These are phyloP conservation scores for Russula lepida DNA, from an alignment of 768 basidiomycete species.

Conservation along the genomic window DNA sequence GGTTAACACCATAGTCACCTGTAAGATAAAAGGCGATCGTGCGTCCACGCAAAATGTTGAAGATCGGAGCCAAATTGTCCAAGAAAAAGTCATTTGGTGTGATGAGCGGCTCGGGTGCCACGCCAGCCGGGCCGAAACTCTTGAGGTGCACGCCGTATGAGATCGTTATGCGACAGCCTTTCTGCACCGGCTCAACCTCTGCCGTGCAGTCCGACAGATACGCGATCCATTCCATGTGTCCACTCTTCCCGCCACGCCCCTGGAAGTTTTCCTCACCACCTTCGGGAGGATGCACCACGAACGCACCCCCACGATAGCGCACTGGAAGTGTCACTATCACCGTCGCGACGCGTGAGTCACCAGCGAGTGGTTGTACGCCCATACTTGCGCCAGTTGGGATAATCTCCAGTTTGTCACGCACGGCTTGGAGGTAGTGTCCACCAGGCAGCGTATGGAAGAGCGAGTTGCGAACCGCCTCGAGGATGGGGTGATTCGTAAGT, in stretches of 20 bases:
- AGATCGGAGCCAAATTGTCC: slow-evolving; percentile 59
- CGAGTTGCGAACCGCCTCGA: slow-evolving; percentile 62
- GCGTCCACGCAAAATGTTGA: slow-evolving; percentile 63
- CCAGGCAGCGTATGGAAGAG: slow-evolving; percentile 64
- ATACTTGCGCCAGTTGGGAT: slow-evolving; percentile 52
- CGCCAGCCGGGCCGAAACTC: slow-evolving; percentile 49
- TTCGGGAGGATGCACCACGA: slow-evolving; percentile 49
- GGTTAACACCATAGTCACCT: slow-evolving; percentile 61
- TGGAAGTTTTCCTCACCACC: slow-evolving; percentile 54
- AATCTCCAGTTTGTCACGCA: slow-evolving; percentile 65
- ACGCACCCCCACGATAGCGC: slow-evolving; percentile 59
- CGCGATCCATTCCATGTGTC: slow-evolving; percentile 71
- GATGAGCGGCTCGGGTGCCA: slow-evolving; percentile 53
- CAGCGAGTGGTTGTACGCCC: slow-evolving; percentile 45
- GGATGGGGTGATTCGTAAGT: slow-evolving; percentile 72
- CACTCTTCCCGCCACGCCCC: slow-evolving; percentile 51
- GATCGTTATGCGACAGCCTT: slow-evolving; percentile 60
- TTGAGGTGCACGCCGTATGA: slow-evolving; percentile 66
- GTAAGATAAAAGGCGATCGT: slow-evolving; percentile 66
- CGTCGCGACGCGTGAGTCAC: slow-evolving; percentile 66
- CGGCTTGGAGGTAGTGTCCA: slow-evolving; percentile 61
- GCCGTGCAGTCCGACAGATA: slow-evolving; percentile 68
- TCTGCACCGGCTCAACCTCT: slow-evolving; percentile 61
- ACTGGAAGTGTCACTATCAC: slow-evolving; percentile 67
- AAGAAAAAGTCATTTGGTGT: slow-evolving; percentile 67